These are phyloP conservation scores for Chrysochromulina tobinii DNA, from an alignment of 78 protist species.

Conservation along the genomic window DNA sequence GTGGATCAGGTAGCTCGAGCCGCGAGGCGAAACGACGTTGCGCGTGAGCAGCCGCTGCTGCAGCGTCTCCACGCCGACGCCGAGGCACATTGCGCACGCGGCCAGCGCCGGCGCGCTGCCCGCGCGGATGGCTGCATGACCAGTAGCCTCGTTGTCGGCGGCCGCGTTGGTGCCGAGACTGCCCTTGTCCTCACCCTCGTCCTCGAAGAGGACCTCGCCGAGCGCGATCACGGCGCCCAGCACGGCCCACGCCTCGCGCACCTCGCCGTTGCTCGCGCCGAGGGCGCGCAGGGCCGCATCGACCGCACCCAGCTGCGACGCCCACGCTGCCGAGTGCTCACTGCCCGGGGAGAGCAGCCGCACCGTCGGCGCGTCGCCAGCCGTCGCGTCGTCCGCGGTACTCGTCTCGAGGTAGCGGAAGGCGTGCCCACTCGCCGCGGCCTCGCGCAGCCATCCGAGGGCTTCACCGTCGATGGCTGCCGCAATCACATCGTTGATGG, in stretches of 20 bases:
- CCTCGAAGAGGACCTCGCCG: constrained; percentile 72
- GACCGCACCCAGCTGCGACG: too few species aligned
- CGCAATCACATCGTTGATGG: too few species aligned
- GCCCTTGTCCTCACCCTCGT: background rate
- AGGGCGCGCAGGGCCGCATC: background rate
- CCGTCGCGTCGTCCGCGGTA: too few species aligned
- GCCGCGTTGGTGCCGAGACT: background rate
- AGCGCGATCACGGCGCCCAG: constrained; percentile 64
- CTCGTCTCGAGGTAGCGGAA: too few species aligned
- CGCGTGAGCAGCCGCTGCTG: background rate
- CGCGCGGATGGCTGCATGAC: background rate
- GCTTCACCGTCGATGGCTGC: too few species aligned
- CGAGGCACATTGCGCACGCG: background rate
- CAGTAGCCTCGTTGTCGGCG: background rate
- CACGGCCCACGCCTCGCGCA: background rate
- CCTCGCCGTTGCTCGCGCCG: background rate
- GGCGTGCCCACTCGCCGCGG: background rate
- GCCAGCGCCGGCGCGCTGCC: background rate
- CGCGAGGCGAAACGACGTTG: constrained; percentile 19
- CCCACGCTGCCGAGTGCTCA: too few species aligned
- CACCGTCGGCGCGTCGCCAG: background rate
- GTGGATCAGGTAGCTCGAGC: constrained; percentile 59
- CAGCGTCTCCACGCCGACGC: background rate
- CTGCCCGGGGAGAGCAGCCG: background rate
- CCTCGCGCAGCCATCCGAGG: too few species aligned